Percentiles rank a stretch among this genome's conserved stretches.
phyloP scores from a whole-genome alignment of 2,329 filamentous ascomycete genomes.

The Ophiostoma australiae region DNA sequence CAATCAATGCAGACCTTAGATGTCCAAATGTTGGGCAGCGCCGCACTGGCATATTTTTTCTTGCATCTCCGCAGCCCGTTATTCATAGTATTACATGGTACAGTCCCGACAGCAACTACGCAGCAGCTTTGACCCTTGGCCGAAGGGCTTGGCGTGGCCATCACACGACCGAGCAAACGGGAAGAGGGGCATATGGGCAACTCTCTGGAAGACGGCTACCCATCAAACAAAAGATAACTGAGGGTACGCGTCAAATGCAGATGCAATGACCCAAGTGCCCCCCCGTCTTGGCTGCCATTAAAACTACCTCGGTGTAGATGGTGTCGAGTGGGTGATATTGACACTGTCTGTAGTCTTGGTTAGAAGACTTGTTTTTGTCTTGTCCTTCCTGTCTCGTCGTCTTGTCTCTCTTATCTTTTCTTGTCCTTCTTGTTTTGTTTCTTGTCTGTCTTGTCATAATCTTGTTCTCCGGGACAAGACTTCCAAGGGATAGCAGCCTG shows the following conservation, averaged over 20 bases:
- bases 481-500: not conserved
- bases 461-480: constrained; percentile 1
- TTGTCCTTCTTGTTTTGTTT: not conserved
- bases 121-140: not conserved
- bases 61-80: not conserved
- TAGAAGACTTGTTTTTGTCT: not conserved
- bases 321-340: not conserved
- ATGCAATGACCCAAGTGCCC: not conserved
- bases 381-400: constrained; percentile 3
- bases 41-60: not conserved
- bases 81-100: not conserved
- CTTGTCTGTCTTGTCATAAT: not conserved
- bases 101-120: not conserved
- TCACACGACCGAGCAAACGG: constrained; percentile 11
- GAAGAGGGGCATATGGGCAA: not conserved
- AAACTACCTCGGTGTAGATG: not conserved
- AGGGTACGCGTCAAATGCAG: not conserved
- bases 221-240: not conserved
- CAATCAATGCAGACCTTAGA: not conserved
- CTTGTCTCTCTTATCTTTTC: not conserved
- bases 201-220: not conserved
- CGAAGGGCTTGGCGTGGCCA: not conserved
- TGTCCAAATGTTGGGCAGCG: not conserved
- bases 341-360: not conserved
- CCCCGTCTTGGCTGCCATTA: constrained; percentile 5